Conservation (phyloP, 768 basidiomycete genomes). For the Phylloporus sp. region DNA sequence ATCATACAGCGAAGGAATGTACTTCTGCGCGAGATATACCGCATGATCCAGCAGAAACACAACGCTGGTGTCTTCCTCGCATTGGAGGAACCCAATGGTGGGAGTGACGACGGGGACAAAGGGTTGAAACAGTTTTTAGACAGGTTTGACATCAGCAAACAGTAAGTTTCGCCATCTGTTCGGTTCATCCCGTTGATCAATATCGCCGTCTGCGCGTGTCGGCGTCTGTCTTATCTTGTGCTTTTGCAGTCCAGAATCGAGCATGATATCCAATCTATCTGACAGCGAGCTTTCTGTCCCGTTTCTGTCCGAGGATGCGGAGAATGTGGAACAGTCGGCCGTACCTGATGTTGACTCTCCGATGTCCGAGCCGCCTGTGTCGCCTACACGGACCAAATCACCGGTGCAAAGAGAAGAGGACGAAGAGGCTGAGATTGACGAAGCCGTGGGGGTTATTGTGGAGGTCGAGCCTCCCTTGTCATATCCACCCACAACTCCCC, state of each 20-base stretch:
- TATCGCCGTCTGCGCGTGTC: slow-evolving; percentile 1
- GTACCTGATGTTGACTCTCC: slow-evolving; percentile 28
- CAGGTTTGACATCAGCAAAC: slow-evolving; percentile 50
- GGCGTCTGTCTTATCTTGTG: slow-evolving; percentile 6
- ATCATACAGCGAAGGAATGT: slow-evolving; percentile 66
- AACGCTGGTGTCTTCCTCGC: slow-evolving; percentile 39
- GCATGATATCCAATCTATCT: slow-evolving; percentile 37
- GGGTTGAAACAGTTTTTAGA: slow-evolving; percentile 49
- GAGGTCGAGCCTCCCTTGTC: slow-evolving; percentile 14
- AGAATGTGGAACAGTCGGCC: slow-evolving; percentile 7
- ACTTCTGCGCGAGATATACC: slow-evolving; percentile 68
- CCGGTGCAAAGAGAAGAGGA: slow-evolving; percentile 23
- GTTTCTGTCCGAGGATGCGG: slow-evolving; percentile 11
- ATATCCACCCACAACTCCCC: slow-evolving; percentile 15
- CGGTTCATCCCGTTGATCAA: background rate
- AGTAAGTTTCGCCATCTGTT: slow-evolving; percentile 35
- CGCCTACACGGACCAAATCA: slow-evolving; percentile 22
- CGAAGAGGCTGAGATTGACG: slow-evolving; percentile 23
- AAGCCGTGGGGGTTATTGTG: slow-evolving; percentile 4
- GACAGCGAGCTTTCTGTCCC: slow-evolving; percentile 30
- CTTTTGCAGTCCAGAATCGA: slow-evolving; percentile 36
- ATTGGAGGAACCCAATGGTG: slow-evolving; percentile 35
- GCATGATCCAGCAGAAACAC: slow-evolving; percentile 55
- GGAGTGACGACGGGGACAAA: slow-evolving; percentile 33
- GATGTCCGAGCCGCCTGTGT: slow-evolving; percentile 33